Percentiles rank a stretch among this genome's conserved stretches.
Conservation (phyloP, 768 basidiomycete species). For the Lactifluus hygrophoroides region DNA sequence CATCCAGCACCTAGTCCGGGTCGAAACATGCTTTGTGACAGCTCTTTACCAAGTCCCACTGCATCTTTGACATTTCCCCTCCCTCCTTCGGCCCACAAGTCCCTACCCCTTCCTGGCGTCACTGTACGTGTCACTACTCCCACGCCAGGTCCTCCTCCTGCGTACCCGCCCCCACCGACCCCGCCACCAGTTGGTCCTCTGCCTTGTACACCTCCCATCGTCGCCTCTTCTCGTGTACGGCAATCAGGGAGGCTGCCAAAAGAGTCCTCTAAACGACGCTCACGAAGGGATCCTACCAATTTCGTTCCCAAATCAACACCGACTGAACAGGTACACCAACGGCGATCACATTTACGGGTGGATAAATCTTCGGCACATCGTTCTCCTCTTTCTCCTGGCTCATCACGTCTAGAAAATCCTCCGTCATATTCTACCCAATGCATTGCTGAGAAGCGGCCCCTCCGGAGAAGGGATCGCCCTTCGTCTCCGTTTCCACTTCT, state of each 20-base stretch:
- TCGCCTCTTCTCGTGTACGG: background rate
- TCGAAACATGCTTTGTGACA: background rate
- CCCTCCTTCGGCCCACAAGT: slow-evolving; percentile 2
- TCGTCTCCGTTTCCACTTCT: slow-evolving; percentile 10
- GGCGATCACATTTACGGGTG: background rate
- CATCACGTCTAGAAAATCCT: background rate
- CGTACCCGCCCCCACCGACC: slow-evolving; percentile 7
- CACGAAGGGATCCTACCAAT: background rate
- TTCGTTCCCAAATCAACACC: background rate
- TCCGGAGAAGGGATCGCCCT: slow-evolving; percentile 4
- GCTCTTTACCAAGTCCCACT: background rate
- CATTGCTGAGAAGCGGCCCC: background rate
- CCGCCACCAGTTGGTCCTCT: slow-evolving; percentile 11
- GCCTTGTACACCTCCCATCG: slow-evolving; percentile 2
- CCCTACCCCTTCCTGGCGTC: background rate
- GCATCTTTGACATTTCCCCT: slow-evolving; percentile 17
- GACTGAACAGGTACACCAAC: background rate
- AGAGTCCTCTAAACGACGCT: background rate
- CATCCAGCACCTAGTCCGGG: background rate
- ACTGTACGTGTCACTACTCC: slow-evolving; percentile 8
- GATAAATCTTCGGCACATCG: background rate
- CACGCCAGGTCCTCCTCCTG: slow-evolving; percentile 5
- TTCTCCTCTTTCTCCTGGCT: background rate
- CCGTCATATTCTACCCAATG: background rate
- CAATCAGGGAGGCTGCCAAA: background rate